These are phyloP conservation scores for Aspergillus incahuasiensis DNA, from an alignment of 495 filamentous ascomycete genomes.

Conservation along the genomic window DNA sequence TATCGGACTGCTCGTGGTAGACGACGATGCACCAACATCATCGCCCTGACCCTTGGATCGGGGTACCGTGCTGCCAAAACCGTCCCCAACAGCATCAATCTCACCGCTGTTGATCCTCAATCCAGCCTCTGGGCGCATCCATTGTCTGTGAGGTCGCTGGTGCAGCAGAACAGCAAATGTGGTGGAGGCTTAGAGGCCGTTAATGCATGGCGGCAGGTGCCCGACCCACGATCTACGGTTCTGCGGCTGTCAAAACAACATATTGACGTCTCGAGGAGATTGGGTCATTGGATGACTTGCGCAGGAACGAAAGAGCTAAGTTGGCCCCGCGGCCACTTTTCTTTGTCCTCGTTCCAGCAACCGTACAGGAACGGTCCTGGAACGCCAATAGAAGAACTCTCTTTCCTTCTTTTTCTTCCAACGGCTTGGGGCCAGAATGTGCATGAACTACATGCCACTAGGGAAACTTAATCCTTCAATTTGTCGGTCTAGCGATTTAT, in stretches of 20 bases:
- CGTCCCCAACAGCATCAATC: not conserved
- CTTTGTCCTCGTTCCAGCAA: constrained; percentile 10
- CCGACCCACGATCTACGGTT: constrained; percentile 14
- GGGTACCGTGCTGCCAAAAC: not conserved
- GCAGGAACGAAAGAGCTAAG: constrained; percentile 23
- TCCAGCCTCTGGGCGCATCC: constrained; percentile 4
- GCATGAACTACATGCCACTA: not conserved
- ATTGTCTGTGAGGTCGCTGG: not conserved
- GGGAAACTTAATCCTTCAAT: not conserved
- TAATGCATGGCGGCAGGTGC: constrained; percentile 9
- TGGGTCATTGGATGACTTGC: constrained; percentile 9
- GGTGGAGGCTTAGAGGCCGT: not conserved
- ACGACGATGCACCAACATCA: not conserved
- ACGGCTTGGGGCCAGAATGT: not conserved
- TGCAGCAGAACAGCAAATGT: not conserved
- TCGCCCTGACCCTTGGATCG: not conserved
- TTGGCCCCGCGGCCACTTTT: constrained; percentile 1
- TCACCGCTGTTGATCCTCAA: not conserved
- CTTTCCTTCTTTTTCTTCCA: not conserved
- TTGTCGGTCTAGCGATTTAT: not conserved
- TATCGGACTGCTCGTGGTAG: not conserved
- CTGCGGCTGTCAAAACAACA: constrained; percentile 3
- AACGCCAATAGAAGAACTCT: constrained; percentile 10
- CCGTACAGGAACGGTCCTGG: constrained; percentile 6
- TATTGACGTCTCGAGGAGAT: constrained; percentile 5